phyloP scores from a whole-genome alignment of 1,284 basidiomycete species.

The Trichosporon ovoides region DNA sequence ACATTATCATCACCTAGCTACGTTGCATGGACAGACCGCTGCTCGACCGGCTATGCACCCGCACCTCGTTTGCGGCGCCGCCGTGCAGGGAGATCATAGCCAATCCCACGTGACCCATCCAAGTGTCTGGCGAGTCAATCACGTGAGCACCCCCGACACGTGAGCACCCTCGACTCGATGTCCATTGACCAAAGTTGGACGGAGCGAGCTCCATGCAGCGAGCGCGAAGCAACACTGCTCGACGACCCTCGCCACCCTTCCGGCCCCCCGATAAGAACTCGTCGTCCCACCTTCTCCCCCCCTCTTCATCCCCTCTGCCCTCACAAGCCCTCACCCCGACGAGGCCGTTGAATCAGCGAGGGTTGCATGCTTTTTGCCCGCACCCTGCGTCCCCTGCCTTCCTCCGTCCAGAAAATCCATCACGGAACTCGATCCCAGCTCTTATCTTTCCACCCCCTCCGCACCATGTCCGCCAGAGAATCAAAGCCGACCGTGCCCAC shows the following conservation, averaged over 20 bases:
- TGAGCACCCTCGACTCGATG: too few species aligned
- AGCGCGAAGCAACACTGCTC: background rate
- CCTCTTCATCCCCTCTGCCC: background rate
- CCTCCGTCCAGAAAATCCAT: conserved; percentile 1
- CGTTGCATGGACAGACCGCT: too few species aligned
- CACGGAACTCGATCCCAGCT: background rate
- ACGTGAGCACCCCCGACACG: too few species aligned
- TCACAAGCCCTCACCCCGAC: background rate
- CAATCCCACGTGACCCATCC: too few species aligned
- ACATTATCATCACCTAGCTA: too few species aligned
- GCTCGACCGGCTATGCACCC: too few species aligned
- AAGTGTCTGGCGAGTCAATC: too few species aligned
- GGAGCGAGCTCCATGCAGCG: background rate
- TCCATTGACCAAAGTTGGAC: background rate
- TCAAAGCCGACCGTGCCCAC: conserved; percentile 35
- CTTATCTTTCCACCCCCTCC: conserved; percentile 3
- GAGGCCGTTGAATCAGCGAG: conserved; percentile 5
- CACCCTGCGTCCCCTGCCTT: conserved; percentile 12
- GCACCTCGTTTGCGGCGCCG: too few species aligned
- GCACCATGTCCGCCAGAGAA: conserved; percentile 30
- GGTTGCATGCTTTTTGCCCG: conserved; percentile 22
- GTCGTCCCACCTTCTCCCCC: background rate
- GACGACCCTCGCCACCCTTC: background rate
- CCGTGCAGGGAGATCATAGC: too few species aligned
- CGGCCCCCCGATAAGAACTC: background rate